Conservation (phyloP, 192 early-diverging fungal genomes). For the Coemansia sp. region DNA sequence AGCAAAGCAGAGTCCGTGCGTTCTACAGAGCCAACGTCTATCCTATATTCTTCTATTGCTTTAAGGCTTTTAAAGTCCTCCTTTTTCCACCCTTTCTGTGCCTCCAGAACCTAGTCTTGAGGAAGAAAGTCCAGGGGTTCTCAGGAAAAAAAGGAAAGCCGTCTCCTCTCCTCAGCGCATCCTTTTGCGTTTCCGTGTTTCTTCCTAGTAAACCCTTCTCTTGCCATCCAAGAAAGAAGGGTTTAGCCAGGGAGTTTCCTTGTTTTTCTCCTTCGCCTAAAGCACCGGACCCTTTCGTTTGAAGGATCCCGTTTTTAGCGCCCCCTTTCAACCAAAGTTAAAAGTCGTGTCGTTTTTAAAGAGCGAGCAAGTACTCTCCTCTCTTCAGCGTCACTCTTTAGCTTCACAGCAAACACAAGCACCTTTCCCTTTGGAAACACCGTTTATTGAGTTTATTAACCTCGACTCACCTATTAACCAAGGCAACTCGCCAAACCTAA, state of each 20-base stretch:
- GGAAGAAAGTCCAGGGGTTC: no score
- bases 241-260: neutral
- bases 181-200: no score
- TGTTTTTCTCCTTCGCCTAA: neutral
- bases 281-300: neutral
- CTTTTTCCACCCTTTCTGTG: no score
- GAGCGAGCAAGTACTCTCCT: conserved; percentile 22
- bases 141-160: no score
- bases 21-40: no score
- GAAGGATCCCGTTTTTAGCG: conserved; percentile 13
- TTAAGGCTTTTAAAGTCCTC: no score
- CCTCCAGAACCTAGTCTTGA: no score
- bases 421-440: conserved; percentile 3
- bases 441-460: conserved; percentile 9
- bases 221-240: no score
- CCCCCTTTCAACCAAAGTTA: conserved; percentile 4
- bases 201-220: no score
- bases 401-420: conserved; percentile 20
- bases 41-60: no score
- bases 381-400: conserved; percentile 21
- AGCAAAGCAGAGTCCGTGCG: no score
- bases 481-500: conserved; percentile 8
- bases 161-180: no score
- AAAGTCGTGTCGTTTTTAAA: conserved; percentile 35
- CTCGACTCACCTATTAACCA: conserved; percentile 2